phyloP scores from a whole-genome alignment of 805 yeast genomes.

The Candida ipomoeae region DNA sequence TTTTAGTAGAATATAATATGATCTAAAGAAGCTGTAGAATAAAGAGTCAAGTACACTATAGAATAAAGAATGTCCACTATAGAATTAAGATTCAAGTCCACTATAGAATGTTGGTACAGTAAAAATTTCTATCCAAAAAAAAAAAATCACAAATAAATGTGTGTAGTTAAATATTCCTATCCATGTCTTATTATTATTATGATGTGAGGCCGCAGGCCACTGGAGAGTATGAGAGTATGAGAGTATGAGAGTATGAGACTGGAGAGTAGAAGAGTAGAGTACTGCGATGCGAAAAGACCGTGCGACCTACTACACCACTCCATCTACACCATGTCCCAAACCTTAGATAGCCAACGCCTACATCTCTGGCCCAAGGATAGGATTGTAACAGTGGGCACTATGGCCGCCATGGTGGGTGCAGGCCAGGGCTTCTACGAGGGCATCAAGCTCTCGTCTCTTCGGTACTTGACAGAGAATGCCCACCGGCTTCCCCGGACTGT shows the following conservation, averaged over 20 bases:
- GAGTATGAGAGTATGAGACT: too few relatives aligned
- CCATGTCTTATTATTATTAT: not conserved
- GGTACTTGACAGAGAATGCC: slow-evolving; percentile 73
- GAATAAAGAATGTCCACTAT: too few relatives aligned
- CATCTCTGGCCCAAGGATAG: slow-evolving; percentile 48
- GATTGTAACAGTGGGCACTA: slow-evolving; percentile 36
- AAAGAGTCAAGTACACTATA: too few relatives aligned
- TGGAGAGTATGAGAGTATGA: too few relatives aligned
- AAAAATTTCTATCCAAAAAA: too few relatives aligned
- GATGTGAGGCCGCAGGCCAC: not conserved
- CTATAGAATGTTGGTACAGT: too few relatives aligned
- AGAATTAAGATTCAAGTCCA: too few relatives aligned
- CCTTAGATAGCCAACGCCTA: slow-evolving; percentile 35
- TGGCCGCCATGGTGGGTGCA: slow-evolving; percentile 41
- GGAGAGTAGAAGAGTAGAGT: not conserved
- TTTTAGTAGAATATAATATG: not conserved
- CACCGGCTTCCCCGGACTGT: slow-evolving; percentile 73
- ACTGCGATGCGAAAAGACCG: not conserved
- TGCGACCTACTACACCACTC: not conserved
- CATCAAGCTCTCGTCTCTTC: slow-evolving; percentile 48
- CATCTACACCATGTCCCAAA: not conserved
- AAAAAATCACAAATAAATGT: too few relatives aligned
- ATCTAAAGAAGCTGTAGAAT: not conserved
- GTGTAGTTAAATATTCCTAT: too few relatives aligned
- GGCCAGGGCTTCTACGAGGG: slow-evolving; percentile 60